These are phyloP conservation scores for Sphagnurus paluster DNA, from an alignment of 1,284 basidiomycete genomes.

Conservation along the genomic window DNA sequence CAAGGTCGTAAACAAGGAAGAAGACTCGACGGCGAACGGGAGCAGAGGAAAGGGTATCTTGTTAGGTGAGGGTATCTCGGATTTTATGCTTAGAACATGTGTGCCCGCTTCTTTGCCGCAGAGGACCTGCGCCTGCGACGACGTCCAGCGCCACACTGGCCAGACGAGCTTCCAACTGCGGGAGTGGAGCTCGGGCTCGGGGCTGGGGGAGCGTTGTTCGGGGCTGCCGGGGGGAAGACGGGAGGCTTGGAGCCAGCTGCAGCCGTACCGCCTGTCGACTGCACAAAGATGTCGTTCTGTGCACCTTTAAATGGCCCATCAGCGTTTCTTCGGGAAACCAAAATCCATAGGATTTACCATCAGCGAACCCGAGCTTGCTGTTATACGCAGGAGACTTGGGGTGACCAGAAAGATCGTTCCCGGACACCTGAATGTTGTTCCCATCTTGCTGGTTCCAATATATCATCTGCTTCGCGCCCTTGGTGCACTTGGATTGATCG, in stretches of 20 bases:
- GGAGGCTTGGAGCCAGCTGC: background rate
- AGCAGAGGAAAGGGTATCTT: background rate
- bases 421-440: constrained; percentile 43
- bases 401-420: constrained; percentile 34
- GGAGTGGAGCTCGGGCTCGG: too few relatives aligned
- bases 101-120: too few relatives aligned
- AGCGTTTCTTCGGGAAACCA: background rate
- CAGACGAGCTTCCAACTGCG: too few relatives aligned
- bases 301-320: constrained; percentile 12
- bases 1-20: constrained; percentile 10
- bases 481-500: constrained; percentile 34
- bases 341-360: constrained; percentile 31
- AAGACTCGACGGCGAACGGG: background rate
- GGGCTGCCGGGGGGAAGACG: background rate
- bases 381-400: constrained; percentile 46
- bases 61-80: background rate
- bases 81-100: constrained; percentile 3
- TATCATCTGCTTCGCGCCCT: constrained; percentile 49
- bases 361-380: constrained; percentile 39
- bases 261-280: background rate
- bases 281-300: constrained; percentile 19
- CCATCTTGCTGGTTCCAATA: constrained; percentile 46
- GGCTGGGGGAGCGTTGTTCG: background rate
- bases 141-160: too few relatives aligned
- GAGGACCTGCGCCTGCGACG: too few relatives aligned